Conservation (phyloP, 176 grass and related monocot genomes). For the Pharus latifolius region DNA sequence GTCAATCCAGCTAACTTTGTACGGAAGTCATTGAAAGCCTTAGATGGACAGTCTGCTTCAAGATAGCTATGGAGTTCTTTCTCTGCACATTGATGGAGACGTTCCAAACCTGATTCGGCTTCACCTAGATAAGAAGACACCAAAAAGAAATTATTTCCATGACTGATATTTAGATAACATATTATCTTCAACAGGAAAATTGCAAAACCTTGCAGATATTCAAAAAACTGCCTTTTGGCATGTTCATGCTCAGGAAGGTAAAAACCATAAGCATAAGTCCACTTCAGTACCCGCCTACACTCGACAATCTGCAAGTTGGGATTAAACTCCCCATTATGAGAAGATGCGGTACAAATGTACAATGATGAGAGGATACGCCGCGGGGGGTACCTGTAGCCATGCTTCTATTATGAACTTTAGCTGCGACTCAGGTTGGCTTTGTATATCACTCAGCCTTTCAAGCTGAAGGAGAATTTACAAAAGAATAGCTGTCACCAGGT, state of each 20-base stretch:
- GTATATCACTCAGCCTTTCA: conserved; percentile 91
- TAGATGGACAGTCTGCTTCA: conserved; percentile 73
- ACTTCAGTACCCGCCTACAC: conserved; percentile 97
- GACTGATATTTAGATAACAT: not conserved
- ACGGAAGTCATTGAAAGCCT: conserved; percentile 97
- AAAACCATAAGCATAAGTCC: conserved; percentile 96
- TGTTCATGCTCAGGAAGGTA: conserved; percentile 91
- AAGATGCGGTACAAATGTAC: not conserved
- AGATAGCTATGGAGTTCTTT: conserved; percentile 96
- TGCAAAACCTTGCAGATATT: conserved; percentile 93
- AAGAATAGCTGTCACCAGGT: not conserved
- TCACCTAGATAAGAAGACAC: conserved; percentile 55
- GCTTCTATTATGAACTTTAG: conserved; percentile 99
- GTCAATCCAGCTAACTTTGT: conserved; percentile 97
- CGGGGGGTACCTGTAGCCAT: conserved; percentile 98
- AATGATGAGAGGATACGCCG: conserved; percentile 9
- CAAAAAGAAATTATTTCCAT: conserved; percentile 15
- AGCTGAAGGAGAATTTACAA: conserved; percentile 49
- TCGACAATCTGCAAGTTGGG: conserved; percentile 79
- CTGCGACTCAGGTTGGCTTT: conserved; percentile 98
- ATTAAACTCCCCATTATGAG: not conserved
- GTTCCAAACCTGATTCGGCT: conserved; percentile 94
- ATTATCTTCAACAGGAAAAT: not conserved
- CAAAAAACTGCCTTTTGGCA: conserved; percentile 94
- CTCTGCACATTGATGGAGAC: conserved; percentile 96